A percentile compares a stretch with the other conserved stretches of the same genome.
Conservation (phyloP, 2,329 filamentous ascomycete species). For the Fusarium sp. region DNA sequence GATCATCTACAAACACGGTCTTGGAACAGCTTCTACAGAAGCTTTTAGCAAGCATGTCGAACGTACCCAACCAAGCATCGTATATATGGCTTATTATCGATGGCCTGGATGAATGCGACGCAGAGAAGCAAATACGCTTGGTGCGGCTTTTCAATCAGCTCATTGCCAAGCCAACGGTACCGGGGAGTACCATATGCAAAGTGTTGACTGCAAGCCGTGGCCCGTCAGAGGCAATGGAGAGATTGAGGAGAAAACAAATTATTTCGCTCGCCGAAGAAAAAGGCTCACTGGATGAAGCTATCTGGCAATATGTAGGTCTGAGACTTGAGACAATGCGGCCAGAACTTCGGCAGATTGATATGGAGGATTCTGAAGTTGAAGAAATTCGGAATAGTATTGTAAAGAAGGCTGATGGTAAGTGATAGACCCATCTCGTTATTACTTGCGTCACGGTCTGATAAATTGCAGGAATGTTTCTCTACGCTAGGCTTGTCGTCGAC, state of each 20-base stretch:
- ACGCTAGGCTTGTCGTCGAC: slow-evolving; percentile 33
- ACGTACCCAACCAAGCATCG: not conserved
- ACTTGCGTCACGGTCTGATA: fast-evolving
- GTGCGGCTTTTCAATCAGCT: slow-evolving; percentile 20
- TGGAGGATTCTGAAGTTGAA: not conserved
- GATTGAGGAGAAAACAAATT: not conserved
- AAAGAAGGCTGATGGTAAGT: slow-evolving; percentile 23
- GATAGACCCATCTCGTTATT: fast-evolving
- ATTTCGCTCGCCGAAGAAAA: slow-evolving; percentile 28
- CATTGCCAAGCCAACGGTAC: not conserved
- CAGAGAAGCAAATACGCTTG: not conserved
- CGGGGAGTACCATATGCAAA: slow-evolving; percentile 17
- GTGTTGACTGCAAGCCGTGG: slow-evolving; percentile 13
- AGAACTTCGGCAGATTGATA: slow-evolving; percentile 1
- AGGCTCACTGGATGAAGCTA: not conserved
- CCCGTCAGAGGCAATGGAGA: fast-evolving
- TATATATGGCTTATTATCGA: slow-evolving; percentile 27
- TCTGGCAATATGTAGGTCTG: slow-evolving; percentile 4
- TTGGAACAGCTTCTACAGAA: slow-evolving; percentile 20
- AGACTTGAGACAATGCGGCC: not conserved
- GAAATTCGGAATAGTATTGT: not conserved
- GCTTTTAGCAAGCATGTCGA: slow-evolving; percentile 3
- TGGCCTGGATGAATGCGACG: slow-evolving; percentile 25
- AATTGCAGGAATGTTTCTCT: slow-evolving; percentile 33
- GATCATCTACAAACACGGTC: not conserved